These are phyloP conservation scores for Solanum neorickii DNA, from an alignment of 257 asterid genomes.

Conservation along the genomic window DNA sequence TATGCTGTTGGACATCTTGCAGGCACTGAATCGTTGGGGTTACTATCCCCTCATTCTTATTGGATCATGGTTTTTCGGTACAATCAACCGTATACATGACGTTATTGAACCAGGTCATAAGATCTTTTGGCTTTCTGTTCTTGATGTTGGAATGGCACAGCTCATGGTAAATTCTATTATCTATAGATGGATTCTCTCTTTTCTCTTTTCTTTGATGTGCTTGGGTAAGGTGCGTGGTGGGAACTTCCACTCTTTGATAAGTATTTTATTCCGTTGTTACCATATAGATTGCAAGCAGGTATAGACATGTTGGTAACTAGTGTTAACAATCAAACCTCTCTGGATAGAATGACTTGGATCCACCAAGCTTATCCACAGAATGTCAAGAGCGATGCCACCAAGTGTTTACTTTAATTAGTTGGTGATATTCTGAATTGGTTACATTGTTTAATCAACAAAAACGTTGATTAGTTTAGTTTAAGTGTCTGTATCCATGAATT, in stretches of 20 bases:
- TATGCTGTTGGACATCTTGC: background rate
- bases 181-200: background rate
- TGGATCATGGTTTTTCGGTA: slow-evolving; percentile 95
- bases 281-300: background rate
- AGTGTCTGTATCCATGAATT: background rate
- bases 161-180: slow-evolving; percentile 56
- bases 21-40: slow-evolving; percentile 97
- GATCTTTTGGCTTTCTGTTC: slow-evolving; percentile 94
- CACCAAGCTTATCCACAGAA: background rate
- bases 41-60: slow-evolving; percentile 94
- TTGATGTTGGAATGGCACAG: slow-evolving; percentile 95
- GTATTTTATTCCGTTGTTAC: background rate
- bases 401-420: background rate
- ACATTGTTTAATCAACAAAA: background rate
- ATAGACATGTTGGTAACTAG: background rate
- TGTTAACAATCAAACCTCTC: background rate
- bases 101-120: slow-evolving; percentile 79
- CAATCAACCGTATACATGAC: slow-evolving; percentile 92
- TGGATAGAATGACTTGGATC: background rate
- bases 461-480: background rate
- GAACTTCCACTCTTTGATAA: background rate
- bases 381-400: background rate
- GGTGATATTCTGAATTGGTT: background rate
- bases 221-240: background rate
- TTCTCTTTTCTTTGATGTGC: background rate